phyloP scores from a whole-genome alignment of 495 filamentous ascomycete species.

The Thozetella sp. region DNA sequence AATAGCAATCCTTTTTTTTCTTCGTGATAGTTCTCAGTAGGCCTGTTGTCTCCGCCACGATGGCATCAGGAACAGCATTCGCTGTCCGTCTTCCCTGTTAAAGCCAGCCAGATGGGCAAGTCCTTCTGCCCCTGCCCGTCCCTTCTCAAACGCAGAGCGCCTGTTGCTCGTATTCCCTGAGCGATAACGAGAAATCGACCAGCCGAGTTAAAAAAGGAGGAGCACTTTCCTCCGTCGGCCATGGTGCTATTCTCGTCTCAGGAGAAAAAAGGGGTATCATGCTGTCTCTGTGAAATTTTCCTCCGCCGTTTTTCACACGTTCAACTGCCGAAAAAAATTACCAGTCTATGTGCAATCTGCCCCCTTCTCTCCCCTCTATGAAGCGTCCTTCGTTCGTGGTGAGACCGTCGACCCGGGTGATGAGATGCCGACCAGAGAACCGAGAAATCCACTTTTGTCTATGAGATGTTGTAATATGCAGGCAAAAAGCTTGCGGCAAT shows the following conservation, averaged over 20 bases:
- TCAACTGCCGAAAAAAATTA: conserved; percentile 44
- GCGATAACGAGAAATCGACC: not conserved
- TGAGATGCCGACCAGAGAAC: conserved; percentile 42
- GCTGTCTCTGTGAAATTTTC: conserved; percentile 33
- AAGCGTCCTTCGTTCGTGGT: conserved; percentile 18
- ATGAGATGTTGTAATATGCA: conserved; percentile 42
- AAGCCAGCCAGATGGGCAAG: conserved; percentile 28
- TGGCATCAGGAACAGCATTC: conserved; percentile 2
- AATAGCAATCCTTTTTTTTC: conserved; percentile 1
- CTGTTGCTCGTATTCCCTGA: not conserved
- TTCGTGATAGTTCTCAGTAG: conserved; percentile 23
- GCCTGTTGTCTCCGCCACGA: conserved; percentile 1
- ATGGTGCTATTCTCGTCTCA: conserved; percentile 25
- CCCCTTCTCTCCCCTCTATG: conserved; percentile 22
- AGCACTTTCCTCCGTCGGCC: not conserved
- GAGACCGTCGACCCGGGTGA: conserved; percentile 20
- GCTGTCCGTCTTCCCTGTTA: conserved; percentile 27
- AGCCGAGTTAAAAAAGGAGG: conserved; percentile 1
- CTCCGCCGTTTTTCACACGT: conserved; percentile 15
- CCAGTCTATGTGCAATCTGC: conserved; percentile 43
- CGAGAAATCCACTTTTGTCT: conserved; percentile 65
- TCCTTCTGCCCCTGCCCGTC: conserved; percentile 22
- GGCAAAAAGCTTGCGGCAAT: conserved; percentile 31
- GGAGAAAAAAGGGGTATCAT: conserved; percentile 40
- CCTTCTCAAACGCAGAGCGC: conserved; percentile 1